These are phyloP conservation scores for Acephala macrosclerotiorum DNA, from an alignment of 2,329 filamentous ascomycete species.

Conservation along the genomic window DNA sequence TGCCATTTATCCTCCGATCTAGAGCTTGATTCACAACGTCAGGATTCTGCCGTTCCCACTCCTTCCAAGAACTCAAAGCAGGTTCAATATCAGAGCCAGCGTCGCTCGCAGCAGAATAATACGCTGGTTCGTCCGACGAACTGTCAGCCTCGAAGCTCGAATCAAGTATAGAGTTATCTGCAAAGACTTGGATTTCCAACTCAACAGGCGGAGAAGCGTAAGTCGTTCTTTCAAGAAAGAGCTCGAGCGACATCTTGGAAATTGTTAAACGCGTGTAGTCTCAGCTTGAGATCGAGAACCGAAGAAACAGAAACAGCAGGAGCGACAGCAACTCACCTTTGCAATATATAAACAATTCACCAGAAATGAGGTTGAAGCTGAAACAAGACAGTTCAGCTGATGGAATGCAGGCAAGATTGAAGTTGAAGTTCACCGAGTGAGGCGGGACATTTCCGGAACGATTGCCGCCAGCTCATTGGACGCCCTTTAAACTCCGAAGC, in stretches of 20 bases:
- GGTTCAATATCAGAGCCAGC: not conserved
- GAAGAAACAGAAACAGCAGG: not conserved
- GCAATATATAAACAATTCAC: not conserved
- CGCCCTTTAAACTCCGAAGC: not conserved
- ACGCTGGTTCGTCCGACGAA: not conserved
- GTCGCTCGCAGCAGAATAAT: not conserved
- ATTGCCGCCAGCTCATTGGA: not conserved
- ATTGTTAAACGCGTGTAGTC: not conserved
- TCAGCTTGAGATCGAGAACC: not conserved
- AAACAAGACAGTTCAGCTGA: slow-evolving; percentile 1
- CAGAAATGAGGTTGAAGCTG: not conserved
- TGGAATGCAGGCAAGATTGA: slow-evolving; percentile 5
- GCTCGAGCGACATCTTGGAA: not conserved
- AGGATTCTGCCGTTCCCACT: not conserved
- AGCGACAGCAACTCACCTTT: not conserved
- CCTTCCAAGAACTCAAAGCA: not conserved
- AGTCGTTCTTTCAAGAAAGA: not conserved
- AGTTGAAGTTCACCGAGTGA: not conserved
- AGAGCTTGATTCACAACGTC: not conserved
- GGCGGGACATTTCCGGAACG: not conserved
- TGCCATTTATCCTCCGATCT: not conserved
- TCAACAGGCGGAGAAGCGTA: too few species aligned
- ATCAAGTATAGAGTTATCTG: not conserved
- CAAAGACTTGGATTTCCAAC: not conserved
- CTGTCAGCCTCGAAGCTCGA: not conserved